Percentiles rank a stretch among this genome's conserved stretches.
phyloP scores from a whole-genome alignment of 179 eudicot species.

The Spergularia azorica region DNA sequence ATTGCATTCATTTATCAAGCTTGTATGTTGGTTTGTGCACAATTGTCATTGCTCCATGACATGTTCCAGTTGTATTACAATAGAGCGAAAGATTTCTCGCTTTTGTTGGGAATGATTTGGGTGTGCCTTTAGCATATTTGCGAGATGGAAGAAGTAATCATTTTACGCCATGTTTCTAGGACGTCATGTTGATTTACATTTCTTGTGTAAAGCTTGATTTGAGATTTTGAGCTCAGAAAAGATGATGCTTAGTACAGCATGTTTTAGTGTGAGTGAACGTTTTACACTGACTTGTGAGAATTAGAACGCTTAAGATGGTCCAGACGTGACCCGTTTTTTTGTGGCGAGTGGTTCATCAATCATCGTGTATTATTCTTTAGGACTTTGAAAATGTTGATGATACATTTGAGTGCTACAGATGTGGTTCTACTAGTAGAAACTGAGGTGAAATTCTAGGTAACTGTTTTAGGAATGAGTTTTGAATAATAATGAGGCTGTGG shows the following conservation, averaged over 20 bases:
- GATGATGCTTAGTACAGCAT: background rate
- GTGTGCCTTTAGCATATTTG: background rate
- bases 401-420: conserved; percentile 8
- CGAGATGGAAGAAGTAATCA: background rate
- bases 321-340: conserved; percentile 11
- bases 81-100: background rate
- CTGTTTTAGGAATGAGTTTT: conserved; percentile 31
- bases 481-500: conserved; percentile 29
- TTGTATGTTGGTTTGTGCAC: conserved; percentile 15
- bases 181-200: background rate
- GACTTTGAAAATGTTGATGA: conserved; percentile 22
- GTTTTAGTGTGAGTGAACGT: conserved; percentile 11
- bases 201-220: conserved; percentile 15
- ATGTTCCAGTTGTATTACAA: background rate
- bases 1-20: conserved; percentile 16
- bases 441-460: conserved; percentile 15
- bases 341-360: conserved; percentile 22
- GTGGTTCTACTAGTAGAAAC: conserved; percentile 35
- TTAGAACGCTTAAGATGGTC: background rate
- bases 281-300: conserved; percentile 10
- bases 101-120: background rate
- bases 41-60: conserved; percentile 8
- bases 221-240: background rate
- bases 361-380: background rate
- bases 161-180: background rate